A percentile compares a stretch with the other conserved stretches of the same genome.
Conservation (phyloP, 176 grass and related monocot genomes). For the Rhynchospora breviuscula region DNA sequence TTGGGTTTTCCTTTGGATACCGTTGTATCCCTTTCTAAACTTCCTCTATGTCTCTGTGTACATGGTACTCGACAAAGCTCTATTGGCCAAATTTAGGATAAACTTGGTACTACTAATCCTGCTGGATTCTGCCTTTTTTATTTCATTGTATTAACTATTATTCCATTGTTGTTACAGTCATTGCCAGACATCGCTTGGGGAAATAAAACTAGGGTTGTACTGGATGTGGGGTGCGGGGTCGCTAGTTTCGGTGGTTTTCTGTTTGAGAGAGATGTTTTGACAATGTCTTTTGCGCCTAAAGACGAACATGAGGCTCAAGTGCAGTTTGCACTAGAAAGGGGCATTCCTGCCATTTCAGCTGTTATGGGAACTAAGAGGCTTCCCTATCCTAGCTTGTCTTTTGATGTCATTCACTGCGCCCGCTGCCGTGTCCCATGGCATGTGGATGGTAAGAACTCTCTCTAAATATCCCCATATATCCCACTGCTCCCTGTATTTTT, state of each 20-base stretch:
- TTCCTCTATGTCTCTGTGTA: background rate
- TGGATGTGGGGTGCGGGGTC: constrained; percentile 94
- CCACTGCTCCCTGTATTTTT: background rate
- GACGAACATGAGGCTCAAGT: constrained; percentile 99
- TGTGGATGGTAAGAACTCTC: constrained; percentile 43
- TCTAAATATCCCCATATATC: background rate
- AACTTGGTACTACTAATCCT: background rate
- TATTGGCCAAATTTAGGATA: background rate
- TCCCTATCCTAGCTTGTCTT: constrained; percentile 59
- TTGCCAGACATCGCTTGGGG: constrained; percentile 62
- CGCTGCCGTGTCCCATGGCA: constrained; percentile 92
- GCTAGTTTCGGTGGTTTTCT: constrained; percentile 89
- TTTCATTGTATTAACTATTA: background rate
- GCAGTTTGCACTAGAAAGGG: constrained; percentile 91
- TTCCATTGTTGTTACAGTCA: constrained; percentile 26
- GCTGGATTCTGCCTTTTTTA: background rate
- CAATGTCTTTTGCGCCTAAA: constrained; percentile 95
- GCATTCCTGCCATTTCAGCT: constrained; percentile 86
- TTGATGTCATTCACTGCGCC: constrained; percentile 88
- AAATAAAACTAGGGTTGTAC: constrained; percentile 41
- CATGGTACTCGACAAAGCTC: background rate
- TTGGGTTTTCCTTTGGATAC: background rate
- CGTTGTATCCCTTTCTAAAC: background rate
- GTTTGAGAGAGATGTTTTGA: constrained; percentile 70
- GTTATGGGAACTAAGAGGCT: constrained; percentile 91